Evolutionary conservation across 2,329 filamentous ascomycete genomes (phyloP), one percentile per base, ranked within the genome.

Genomic region (Neoarthrinium moseri): DNA sequence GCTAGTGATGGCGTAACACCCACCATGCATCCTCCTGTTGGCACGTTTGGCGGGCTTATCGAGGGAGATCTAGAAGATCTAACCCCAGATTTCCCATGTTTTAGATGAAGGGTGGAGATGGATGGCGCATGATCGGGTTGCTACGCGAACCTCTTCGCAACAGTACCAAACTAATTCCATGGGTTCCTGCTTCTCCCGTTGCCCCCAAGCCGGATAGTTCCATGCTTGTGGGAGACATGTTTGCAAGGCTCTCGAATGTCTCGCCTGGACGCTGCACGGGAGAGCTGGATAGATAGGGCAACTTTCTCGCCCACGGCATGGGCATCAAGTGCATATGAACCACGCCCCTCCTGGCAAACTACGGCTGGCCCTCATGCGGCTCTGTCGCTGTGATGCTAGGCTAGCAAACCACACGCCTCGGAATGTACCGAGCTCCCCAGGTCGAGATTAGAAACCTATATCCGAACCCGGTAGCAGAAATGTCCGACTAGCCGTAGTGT

Each of bases 111-210:
- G 33, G 42, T 44, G 41, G 41, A 20, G 22, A 41, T 43, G 35
- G 33, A 43, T 51, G 53, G 49, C 47, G 47, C 49, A 45, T 34
- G 10, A 23, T 36, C 36, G 41, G 49, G 37, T 43, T 46, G 42
- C 23, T 50, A 48, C 49, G 52, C 26, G 43, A 50, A 42, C 48
- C 46, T 40, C 33, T 35, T 45, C 32, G 43, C 47, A 39, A 29
- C 24, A 33, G 43, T 41, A 40, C 44, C 40, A 45, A 52, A 50
- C 49, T 41, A 35, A 22, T 53, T 37, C 43, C 38, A 36, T 24
- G 45, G 40, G 20, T 22, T 52, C 33, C 49, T 33, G 45, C 48
- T 48, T 49, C 42, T 49, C 49, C 15, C 45, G 32, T 52, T 49
- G 46, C 46, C 40, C n/a, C 42, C 39, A 45, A 23, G 40, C 24